Base-by-base conservation (phyloP, 768 basidiomycete species). In the Leccinum truebloodii region DNA sequence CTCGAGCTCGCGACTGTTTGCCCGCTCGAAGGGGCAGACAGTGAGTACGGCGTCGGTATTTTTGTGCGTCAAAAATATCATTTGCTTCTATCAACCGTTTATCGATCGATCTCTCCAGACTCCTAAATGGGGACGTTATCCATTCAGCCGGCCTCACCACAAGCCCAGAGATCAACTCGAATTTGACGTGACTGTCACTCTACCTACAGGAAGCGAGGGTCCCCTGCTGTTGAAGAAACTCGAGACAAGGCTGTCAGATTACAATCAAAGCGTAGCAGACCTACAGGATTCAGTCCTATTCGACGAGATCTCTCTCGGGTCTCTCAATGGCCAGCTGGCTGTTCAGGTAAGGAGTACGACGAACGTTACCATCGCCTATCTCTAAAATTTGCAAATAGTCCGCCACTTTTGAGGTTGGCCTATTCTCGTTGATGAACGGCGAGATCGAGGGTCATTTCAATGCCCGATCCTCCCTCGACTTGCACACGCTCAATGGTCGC, bases 381-480 rank as follows among this genome's bases (percentile, higher is more conserved):
- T 20, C 58, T 66, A 28, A 68, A 52, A 1, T 41, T 58, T 3
- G 2, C 16, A 8, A 20, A 41, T 24, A 81, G 81, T 73, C 73
- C 32, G 55, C 80, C 48, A 65, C 65, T n/a, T 73, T 70, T 4
- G 63, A 63, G 1, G 28, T 54, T 24, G 75, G 69, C 6, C 32
- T 50, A 12, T 65, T 81, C 54, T 54, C 60, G n/a, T 81, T 81
- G 2, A 63, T 75, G 6, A 85, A 83, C 53, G 78, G 77, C n/a
- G 66, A 63, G 8, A 83, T 88, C 35, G 64, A 61, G 3, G 86
- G 86, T 3, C 62, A 58, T 18, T 83, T 78, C 69, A 75, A 75
- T 28, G 70, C 73, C 4, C 66, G 71, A 14, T 69, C 75, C 1
- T 70, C 70, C 3, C 71, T 87, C 28, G 52, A 41, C 10, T 60